Percentiles rank a stretch among this genome's conserved stretches.
Evolutionary conservation across 148 eudicot species (phyloP).

Genomic region (Euryodendron excelsum): DNA sequence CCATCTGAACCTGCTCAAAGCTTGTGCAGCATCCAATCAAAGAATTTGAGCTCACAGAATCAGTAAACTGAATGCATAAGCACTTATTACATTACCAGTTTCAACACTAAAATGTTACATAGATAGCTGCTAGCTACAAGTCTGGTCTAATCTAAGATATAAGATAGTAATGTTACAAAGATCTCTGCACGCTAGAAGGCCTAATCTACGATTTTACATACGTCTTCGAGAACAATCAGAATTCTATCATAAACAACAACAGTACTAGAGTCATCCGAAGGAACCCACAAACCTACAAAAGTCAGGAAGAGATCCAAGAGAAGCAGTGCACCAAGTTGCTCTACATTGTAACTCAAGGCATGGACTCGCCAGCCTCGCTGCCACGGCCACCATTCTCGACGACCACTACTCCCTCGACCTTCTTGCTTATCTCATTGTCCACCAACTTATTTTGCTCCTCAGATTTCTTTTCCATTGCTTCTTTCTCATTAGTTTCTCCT

Average conservation of each 20-base stretch:
- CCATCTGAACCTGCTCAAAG: background rate
- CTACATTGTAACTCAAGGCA: conserved; percentile 21
- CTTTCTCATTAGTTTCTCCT: conserved; percentile 27
- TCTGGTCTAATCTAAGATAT: conserved; percentile 7
- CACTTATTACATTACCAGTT: conserved; percentile 11
- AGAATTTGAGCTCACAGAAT: background rate
- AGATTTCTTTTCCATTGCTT: conserved; percentile 13
- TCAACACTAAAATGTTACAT: conserved; percentile 3
- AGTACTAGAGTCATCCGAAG: conserved; percentile 26
- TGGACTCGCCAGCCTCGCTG: conserved; percentile 29
- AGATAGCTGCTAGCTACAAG: conserved; percentile 9
- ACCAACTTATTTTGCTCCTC: conserved; percentile 14
- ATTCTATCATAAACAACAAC: conserved; percentile 31
- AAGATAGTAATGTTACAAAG: background rate
- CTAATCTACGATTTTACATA: conserved; percentile 7
- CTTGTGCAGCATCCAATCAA: background rate
- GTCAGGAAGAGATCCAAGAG: background rate
- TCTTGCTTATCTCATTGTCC: conserved; percentile 27
- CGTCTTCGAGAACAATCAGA: conserved; percentile 4
- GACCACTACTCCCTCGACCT: conserved; percentile 20
- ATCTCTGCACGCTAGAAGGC: background rate
- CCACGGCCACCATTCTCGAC: conserved; percentile 41
- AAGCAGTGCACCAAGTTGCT: background rate
- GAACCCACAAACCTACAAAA: conserved; percentile 7
- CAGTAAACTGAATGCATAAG: background rate